Conservation (phyloP, 148 eudicot genomes). For the Talinum fruticosum region DNA sequence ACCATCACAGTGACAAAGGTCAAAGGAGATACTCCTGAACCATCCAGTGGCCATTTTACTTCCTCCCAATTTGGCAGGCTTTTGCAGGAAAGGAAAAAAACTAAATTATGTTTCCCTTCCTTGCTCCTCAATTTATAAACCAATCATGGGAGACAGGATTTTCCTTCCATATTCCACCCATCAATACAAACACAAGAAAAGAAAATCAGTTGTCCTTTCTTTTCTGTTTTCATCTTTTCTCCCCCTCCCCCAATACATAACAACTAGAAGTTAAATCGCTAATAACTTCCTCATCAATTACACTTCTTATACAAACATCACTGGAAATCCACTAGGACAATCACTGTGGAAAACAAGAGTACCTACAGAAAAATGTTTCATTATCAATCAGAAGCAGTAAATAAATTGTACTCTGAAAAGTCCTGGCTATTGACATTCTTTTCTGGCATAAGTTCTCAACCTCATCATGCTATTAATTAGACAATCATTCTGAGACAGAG, state of each 20-base stretch:
- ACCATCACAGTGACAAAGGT: neutral
- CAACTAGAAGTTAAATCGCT: neutral
- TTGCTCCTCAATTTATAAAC: neutral
- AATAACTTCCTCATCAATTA: neutral
- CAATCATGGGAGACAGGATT: no score
- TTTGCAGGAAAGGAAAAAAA: neutral
- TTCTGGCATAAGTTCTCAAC: neutral
- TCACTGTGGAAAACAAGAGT: neutral
- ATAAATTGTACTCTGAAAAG: neutral
- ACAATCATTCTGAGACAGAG: neutral
- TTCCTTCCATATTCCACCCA: neutral
- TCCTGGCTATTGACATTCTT: neutral
- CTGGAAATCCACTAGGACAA: neutral
- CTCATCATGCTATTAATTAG: neutral
- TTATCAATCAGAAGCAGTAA: neutral
- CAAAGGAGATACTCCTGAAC: neutral
- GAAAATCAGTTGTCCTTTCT: neutral
- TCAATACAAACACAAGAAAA: neutral
- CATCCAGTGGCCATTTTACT: neutral
- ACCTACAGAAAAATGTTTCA: neutral
- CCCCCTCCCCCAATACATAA: neutral
- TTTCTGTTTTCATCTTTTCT: neutral
- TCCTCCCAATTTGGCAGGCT: neutral
- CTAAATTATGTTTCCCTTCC: neutral
- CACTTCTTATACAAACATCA: neutral